Evolutionary conservation across 108 stramenopile genomes (phyloP), one percentile per base, ranked within the genome.

Genomic region (Cyclotella baltica): DNA sequence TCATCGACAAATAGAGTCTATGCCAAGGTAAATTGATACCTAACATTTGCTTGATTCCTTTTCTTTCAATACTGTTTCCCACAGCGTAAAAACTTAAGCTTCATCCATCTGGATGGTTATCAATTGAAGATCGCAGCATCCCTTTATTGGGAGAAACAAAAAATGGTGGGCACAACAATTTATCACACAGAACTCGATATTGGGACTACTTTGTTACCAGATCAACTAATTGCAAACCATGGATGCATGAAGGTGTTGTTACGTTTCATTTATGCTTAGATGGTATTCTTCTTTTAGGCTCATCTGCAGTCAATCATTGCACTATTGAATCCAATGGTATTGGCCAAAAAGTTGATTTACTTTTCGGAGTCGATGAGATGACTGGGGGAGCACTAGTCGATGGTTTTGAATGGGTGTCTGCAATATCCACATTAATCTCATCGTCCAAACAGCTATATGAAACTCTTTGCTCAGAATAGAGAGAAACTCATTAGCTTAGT

Each of bases 61-160:
- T 34, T 61, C 5, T 4, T 31, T 10, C 1, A 61, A 8, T 3
- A 34, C 34, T 61, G 25, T 22, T 61, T 61, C 59, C 59, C 1
- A 33, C 59, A 61, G 59, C 59, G 34, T 34, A 31, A 61, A 61
- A 3, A 58, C 47, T 46, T 8, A 53, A 67, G 59, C 35, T 83
- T 19, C 70, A 83, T 61, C 71, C 75, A 46, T 83, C 81, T 22
- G 81, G 81, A 13, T 83, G 74, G 71, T 50, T 83, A 30, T 83
- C 81, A 28, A 52, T 83, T 23, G 81, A 83, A 50, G 64, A 83
- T 52, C 74, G 81, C 22, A 76, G 70, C 34, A 72, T 76, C 20
- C 62, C 36, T 11, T 63, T 28, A 11, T 22, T 30, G 36, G 66
- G 27, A 16, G 0, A 52, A 38, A 33, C 4, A 1, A 67, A 48